Evolutionary conservation across 495 filamentous ascomycete genomes (phyloP), one percentile per base, ranked within the genome.

Genomic region (Podospora appendiculata): DNA sequence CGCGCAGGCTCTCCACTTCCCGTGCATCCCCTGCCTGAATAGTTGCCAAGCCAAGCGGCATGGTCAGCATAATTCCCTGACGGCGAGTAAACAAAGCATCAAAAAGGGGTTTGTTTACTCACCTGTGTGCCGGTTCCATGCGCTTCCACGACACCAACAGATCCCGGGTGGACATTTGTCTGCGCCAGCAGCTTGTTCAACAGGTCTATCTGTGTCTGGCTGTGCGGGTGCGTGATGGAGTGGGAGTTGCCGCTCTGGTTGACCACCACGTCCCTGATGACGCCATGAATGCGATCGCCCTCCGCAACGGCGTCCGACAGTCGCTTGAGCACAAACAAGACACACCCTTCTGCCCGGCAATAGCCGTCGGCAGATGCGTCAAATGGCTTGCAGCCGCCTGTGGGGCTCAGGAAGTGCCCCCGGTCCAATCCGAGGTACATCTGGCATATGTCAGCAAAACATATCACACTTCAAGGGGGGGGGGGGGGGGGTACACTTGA

Each of bases 41-140:
- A 2, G 1, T 3, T 14, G 16, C n/a, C 16, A 14, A 17, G 38
- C n/a, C n/a, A 40, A 11, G 11, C 38, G 7, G 38, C 2, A 40
- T 25, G 25, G 25, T 25, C 5, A 25, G 25, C 25, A 5, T 5
- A 25, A 2, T 2, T 25, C 2, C 25, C 25, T 25, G 25, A 25
- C 25, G 25, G 25, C 25, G 25, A 5, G 2, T 25, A 25, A 25
- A 25, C 25, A 25, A 25, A 25, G 2, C 38, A 11, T 3, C 2
- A 40, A 40, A 11, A 14, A 14, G n/a, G 38, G 38, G 38, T 11
- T 11, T 40, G 38, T 25, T 11, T 40, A 40, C 38, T 40, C 10
- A 40, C 71, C 50, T 83, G 82, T 0, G 86, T 88, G 4, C 86
- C 86, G 2, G 86, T 89, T 10, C 86, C 86, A 56, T 90, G 86